Conservation (phyloP, 257 asterid genomes). For the Perilla frutescens region DNA sequence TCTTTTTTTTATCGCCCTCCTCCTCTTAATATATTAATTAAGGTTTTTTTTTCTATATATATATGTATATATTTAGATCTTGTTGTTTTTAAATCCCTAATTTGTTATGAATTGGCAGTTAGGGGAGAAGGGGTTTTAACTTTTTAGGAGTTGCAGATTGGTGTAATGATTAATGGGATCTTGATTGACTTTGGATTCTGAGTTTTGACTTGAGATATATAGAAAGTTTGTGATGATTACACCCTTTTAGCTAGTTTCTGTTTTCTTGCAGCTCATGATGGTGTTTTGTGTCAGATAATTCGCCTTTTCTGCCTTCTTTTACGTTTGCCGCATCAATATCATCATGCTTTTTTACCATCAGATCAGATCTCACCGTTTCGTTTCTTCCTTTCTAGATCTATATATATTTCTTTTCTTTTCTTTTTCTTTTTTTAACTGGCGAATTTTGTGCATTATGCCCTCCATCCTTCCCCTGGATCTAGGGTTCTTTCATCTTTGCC, state of each 20-base stretch:
- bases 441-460: too few species aligned
- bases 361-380: slow-evolving; percentile 21
- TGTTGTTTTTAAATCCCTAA: neutral
- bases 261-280: slow-evolving; percentile 39
- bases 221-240: slow-evolving; percentile 44
- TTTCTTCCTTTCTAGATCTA: slow-evolving; percentile 1
- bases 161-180: slow-evolving; percentile 57
- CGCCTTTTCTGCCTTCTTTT: slow-evolving; percentile 24
- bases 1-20: too few species aligned
- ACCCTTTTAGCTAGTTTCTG: slow-evolving; percentile 13
- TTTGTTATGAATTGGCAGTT: neutral
- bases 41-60: neutral
- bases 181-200: slow-evolving; percentile 37
- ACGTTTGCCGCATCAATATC: slow-evolving; percentile 23
- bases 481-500: too few species aligned
- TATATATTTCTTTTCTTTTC: neutral
- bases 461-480: neutral
- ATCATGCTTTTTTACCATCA: slow-evolving; percentile 21
- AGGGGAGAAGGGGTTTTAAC: neutral
- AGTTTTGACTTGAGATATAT: neutral
- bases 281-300: slow-evolving; percentile 41
- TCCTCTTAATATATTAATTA: too few species aligned
- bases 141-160: slow-evolving; percentile 41
- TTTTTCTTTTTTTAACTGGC: neutral
- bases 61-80: neutral